These are phyloP conservation scores for Halteria grandinella DNA, from an alignment of 73 alveolate genomes.

Conservation along the genomic window DNA sequence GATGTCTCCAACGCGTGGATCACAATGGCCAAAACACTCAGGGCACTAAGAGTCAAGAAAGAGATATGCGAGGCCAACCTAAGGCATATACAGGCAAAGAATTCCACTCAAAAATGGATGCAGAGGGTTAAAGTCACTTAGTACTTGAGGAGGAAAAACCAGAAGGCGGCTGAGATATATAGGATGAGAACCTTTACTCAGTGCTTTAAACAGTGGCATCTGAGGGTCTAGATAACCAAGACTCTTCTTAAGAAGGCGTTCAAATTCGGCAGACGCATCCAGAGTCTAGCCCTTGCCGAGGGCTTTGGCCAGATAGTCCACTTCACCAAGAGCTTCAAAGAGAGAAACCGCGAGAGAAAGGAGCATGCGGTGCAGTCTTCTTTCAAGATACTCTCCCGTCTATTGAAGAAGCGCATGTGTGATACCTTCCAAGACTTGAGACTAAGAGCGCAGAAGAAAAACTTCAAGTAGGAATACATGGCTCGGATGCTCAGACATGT, in stretches of 20 bases:
- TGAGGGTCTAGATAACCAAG: slow-evolving; percentile 9
- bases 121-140: slow-evolving; percentile 44
- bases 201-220: slow-evolving; percentile 15
- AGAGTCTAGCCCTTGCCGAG: slow-evolving; percentile 30
- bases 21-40: slow-evolving; percentile 13
- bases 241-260: slow-evolving; percentile 37
- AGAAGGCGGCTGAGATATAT: slow-evolving; percentile 5
- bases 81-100: slow-evolving; percentile 3
- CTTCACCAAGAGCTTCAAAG: slow-evolving; percentile 8
- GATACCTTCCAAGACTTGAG: slow-evolving; percentile 38
- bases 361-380: slow-evolving; percentile 52
- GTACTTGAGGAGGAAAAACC: slow-evolving; percentile 30
- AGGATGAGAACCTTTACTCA: not conserved
- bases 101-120: slow-evolving; percentile 45
- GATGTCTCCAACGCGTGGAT: slow-evolving; percentile 48
- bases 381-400: slow-evolving; percentile 12
- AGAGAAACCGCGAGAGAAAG: slow-evolving; percentile 60
- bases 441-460: slow-evolving; percentile 35
- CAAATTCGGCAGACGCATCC: slow-evolving; percentile 35
- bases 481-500: slow-evolving; percentile 21
- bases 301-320: slow-evolving; percentile 47
- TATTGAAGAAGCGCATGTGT: slow-evolving; percentile 26
- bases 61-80: slow-evolving; percentile 12
- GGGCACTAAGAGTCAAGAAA: slow-evolving; percentile 19
- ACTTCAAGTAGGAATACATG: slow-evolving; percentile 14